phyloP scores from a whole-genome alignment of 2,329 filamentous ascomycete species.

The Mollisia scopiformis region DNA sequence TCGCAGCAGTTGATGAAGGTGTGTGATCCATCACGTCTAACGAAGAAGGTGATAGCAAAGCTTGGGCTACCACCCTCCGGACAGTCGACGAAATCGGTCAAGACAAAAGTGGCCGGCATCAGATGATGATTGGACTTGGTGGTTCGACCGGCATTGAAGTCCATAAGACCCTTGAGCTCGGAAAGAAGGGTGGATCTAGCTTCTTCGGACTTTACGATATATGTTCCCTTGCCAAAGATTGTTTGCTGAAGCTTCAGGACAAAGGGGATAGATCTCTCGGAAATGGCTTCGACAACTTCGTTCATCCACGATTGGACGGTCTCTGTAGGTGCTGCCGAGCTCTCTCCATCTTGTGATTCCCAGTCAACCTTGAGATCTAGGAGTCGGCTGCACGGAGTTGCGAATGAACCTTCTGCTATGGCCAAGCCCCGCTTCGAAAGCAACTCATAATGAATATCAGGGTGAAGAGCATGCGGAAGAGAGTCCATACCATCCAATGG shows the following conservation, averaged over 20 bases:
- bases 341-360: background rate
- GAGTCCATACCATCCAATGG: background rate
- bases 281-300: background rate
- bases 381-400: background rate
- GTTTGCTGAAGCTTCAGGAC: constrained; percentile 1
- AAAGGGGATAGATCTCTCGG: background rate
- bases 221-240: constrained; percentile 1
- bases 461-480: background rate
- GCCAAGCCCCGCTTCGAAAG: background rate
- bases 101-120: background rate
- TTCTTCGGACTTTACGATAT: constrained; percentile 4
- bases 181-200: background rate
- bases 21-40: background rate
- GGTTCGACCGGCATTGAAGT: background rate
- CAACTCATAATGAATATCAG: constrained; percentile 3
- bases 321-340: background rate
- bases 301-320: background rate
- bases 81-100: background rate
- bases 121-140: background rate
- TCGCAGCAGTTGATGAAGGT: background rate
- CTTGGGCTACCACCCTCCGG: background rate
- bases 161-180: background rate
- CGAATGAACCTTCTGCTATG: background rate
- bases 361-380: background rate
- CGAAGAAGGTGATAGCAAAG: constrained; percentile 5